These are phyloP conservation scores for Colletotrichum godetiae DNA, from an alignment of 2,329 filamentous ascomycete species.

Conservation along the genomic window DNA sequence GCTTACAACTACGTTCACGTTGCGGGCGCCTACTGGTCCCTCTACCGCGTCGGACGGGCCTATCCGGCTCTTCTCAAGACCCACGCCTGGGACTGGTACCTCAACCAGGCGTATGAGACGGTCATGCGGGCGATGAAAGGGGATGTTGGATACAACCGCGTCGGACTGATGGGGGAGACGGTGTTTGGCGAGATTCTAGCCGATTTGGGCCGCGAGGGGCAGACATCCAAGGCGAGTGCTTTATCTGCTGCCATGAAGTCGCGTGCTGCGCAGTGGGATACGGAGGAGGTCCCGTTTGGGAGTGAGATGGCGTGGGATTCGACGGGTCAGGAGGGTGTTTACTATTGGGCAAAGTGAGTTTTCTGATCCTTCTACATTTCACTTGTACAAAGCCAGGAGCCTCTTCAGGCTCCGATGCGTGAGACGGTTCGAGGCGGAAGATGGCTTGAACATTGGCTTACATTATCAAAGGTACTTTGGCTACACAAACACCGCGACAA, in stretches of 20 bases:
- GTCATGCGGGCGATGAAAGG: constrained; percentile 51
- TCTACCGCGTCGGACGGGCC: constrained; percentile 65
- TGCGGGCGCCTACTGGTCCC: constrained; percentile 64
- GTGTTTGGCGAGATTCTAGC: constrained; percentile 63
- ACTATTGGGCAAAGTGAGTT: constrained; percentile 64
- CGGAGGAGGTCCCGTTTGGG: constrained; percentile 63
- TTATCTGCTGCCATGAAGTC: constrained; percentile 59
- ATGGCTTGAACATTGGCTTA: too few species aligned
- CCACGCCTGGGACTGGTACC: constrained; percentile 64
- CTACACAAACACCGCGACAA: constrained; percentile 54
- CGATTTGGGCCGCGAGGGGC: constrained; percentile 60
- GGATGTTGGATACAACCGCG: constrained; percentile 55
- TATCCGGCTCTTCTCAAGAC: constrained; percentile 56
- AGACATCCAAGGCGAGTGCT: constrained; percentile 49
- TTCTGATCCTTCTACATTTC: not conserved
- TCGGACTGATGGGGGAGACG: constrained; percentile 70
- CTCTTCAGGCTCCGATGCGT: too few species aligned
- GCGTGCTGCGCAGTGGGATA: constrained; percentile 61
- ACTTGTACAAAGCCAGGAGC: too few species aligned
- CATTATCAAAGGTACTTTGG: constrained; percentile 54
- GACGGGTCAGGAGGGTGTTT: constrained; percentile 70
- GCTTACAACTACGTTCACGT: constrained; percentile 71
- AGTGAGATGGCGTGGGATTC: constrained; percentile 74
- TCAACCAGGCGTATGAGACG: constrained; percentile 64
- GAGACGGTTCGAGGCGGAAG: too few species aligned